Percentiles rank a stretch among this genome's conserved stretches.
These are phyloP conservation scores for Ceratobasidium papillatum DNA, from an alignment of 1,284 basidiomycete species.

Conservation along the genomic window DNA sequence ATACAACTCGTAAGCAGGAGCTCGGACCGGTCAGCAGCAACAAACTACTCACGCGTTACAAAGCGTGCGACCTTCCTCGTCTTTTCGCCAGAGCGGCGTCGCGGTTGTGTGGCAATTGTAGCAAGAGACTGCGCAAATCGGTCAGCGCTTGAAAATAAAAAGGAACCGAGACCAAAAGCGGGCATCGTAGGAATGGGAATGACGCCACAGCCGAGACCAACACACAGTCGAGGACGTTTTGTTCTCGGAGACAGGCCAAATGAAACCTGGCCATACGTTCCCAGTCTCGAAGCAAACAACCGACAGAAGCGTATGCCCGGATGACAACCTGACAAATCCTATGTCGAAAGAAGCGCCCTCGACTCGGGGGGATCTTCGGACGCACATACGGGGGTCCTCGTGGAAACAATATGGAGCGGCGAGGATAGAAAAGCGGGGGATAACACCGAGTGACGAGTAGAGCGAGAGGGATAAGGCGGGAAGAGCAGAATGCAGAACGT, in stretches of 20 bases:
- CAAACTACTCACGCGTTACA: slow-evolving; percentile 78
- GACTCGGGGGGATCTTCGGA: slow-evolving; percentile 33
- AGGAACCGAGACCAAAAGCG: not conserved
- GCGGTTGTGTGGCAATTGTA: slow-evolving; percentile 90
- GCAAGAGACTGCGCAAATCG: slow-evolving; percentile 68
- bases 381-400: not conserved
- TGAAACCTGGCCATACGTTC: slow-evolving; percentile 3
- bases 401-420: slow-evolving; percentile 9
- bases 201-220: not conserved
- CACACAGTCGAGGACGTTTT: slow-evolving; percentile 24
- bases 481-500: not conserved
- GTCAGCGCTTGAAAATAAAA: slow-evolving; percentile 21
- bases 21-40: slow-evolving; percentile 20
- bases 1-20: slow-evolving; percentile 37
- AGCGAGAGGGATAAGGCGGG: slow-evolving; percentile 6
- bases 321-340: not conserved
- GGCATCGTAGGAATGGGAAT: not conserved
- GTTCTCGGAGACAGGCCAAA: not conserved
- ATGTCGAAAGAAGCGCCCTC: slow-evolving; percentile 12
- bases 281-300: slow-evolving; percentile 5
- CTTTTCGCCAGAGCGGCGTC: slow-evolving; percentile 90
- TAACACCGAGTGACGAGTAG: slow-evolving; percentile 2
- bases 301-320: not conserved
- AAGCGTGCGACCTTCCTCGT: slow-evolving; percentile 90
- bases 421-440: not conserved